Base-by-base conservation (phyloP, 1,139 yeast species). In the Geotrichum europaeum region DNA sequence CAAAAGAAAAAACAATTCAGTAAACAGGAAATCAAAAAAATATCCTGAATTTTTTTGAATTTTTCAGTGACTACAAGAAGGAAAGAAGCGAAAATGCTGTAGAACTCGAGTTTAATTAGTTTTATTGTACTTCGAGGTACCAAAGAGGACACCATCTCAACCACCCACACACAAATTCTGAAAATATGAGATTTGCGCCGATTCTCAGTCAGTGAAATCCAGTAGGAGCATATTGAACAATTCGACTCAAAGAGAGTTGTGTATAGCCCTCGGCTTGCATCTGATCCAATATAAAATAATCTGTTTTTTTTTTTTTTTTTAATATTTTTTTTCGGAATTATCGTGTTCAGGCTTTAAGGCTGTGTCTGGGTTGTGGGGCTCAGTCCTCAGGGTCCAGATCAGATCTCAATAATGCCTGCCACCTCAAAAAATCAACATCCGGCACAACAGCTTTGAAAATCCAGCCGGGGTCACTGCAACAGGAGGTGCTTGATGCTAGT, bases 401-500 rank as follows among this genome's bases (percentile, higher is more conserved):
- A 12, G 40, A 34, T 34, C n/a, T 34, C 9, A 28, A 9, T 28
- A 4, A 28, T 28, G 32, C 9, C 10, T 28, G 32, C 32, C 32
- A 28, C 10, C 40, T 13, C 40, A 34, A 4, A 34, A n/a, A 34
- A 4, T 15, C 40, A 34, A 34, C 40, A 15, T 15, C 40, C n/a
- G n/a, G 40, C n/a, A 34, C n/a, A 34, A 13, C 40, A 34, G 1
- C 15, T 34, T 96, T 62, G 89, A 89, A 72, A 89, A 92, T 70
- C 97, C 96, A 67, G 83, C 89, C 68, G 86, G 95, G 78, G 97
- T 91, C 40, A 13, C 40, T 13, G 40, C 40, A 13, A 13, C n/a
- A 5, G n/a, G 12, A 34, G n/a, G 18, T 34, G n/a, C n/a, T 34
- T 34, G 40, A 34, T 34, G 40, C 40, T 34, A 34, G n/a, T 34